Evolutionary conservation across 78 protist genomes (phyloP).

Genomic region (Dictyostelium capitatum): DNA sequence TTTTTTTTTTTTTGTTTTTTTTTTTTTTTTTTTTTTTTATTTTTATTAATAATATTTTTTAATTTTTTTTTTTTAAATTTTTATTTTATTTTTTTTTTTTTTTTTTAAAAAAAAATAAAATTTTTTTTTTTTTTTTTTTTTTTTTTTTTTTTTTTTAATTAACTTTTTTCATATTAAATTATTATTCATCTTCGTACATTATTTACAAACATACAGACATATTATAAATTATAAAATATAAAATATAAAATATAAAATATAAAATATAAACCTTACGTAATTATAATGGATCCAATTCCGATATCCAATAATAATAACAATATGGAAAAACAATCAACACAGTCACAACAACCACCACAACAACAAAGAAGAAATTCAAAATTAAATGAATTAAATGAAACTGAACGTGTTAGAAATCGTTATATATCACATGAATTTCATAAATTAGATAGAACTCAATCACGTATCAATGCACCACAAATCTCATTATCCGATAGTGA

Average conservation of each 20-base stretch:
- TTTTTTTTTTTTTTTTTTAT: neutral
- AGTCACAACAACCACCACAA: neutral
- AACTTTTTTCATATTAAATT: no score
- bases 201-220: no score
- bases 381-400: slow-evolving; percentile 19
- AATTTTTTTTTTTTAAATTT: neutral
- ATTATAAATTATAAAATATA: no score
- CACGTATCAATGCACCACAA: slow-evolving; percentile 61
- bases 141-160: no score
- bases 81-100: neutral
- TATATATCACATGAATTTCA: slow-evolving; percentile 48
- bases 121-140: neutral
- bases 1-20: slow-evolving; percentile 2
- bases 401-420: slow-evolving; percentile 50
- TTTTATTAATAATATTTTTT: neutral
- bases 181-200: no score
- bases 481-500: slow-evolving; percentile 28
- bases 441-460: slow-evolving; percentile 56
- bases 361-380: neutral
- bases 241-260: no score
- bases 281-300: neutral
- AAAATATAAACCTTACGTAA: no score
- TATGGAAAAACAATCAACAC: neutral
- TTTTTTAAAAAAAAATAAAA: neutral
- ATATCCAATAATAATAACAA: neutral